Evolutionary conservation across 2,329 filamentous ascomycete species (phyloP).

Genomic region (Trichoderma breve): DNA sequence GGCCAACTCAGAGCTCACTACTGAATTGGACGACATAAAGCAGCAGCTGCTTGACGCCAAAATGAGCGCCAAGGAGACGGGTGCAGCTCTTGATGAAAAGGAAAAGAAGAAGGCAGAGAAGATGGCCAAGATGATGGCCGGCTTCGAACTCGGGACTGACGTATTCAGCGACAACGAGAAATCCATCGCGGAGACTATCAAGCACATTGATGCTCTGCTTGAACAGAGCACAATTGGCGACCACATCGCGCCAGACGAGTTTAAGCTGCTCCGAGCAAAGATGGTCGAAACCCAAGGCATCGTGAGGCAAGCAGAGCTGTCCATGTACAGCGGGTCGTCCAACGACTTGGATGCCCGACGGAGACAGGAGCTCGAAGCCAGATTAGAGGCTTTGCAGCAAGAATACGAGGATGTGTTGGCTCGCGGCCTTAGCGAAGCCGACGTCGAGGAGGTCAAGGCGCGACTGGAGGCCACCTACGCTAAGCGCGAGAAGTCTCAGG

Average conservation of each 20-base stretch:
- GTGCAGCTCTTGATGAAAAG: constrained; percentile 88
- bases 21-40: constrained; percentile 91
- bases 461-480: constrained; percentile 74
- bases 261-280: constrained; percentile 72
- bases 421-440: constrained; percentile 72
- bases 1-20: constrained; percentile 87
- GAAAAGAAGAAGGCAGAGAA: constrained; percentile 98
- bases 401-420: constrained; percentile 83
- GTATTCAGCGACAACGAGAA: constrained; percentile 93
- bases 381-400: constrained; percentile 69
- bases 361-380: constrained; percentile 72
- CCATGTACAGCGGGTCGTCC: constrained; percentile 68
- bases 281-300: constrained; percentile 89
- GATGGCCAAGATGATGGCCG: constrained; percentile 99
- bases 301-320: constrained; percentile 87
- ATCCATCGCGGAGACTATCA: constrained; percentile 77
- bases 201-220: constrained; percentile 75
- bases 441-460: constrained; percentile 81
- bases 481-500: constrained; percentile 70
- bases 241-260: constrained; percentile 74
- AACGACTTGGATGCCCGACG: constrained; percentile 65
- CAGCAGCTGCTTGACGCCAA: constrained; percentile 93
- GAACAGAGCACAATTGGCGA: constrained; percentile 76
- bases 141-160: constrained; percentile 89
- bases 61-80: constrained; percentile 94